phyloP scores from a whole-genome alignment of 768 basidiomycete genomes.

The Dentipellis sp. region DNA sequence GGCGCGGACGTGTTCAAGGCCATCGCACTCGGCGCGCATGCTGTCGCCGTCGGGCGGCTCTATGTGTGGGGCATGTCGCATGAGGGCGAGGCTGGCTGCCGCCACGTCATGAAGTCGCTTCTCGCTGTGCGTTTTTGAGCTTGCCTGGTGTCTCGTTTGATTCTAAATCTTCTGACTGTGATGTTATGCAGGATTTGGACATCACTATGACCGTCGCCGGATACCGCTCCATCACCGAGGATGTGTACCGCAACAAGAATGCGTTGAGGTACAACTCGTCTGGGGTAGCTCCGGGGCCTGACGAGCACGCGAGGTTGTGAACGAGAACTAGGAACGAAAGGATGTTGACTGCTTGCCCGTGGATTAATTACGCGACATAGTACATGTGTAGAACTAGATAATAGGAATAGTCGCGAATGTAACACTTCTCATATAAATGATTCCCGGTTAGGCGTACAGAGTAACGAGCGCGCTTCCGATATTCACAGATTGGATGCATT shows the following conservation, averaged over 20 bases:
- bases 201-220: constrained; percentile 36
- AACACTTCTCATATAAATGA: too few relatives aligned
- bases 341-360: too few relatives aligned
- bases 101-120: constrained; percentile 44
- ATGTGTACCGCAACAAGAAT: constrained; percentile 24
- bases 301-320: constrained; percentile 26
- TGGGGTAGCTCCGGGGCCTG: constrained; percentile 21
- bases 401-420: too few relatives aligned
- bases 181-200: constrained; percentile 29
- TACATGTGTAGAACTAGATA: too few relatives aligned
- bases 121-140: constrained; percentile 27
- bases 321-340: background rate
- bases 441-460: too few relatives aligned
- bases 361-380: too few relatives aligned
- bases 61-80: constrained; percentile 45
- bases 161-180: background rate
- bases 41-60: constrained; percentile 39
- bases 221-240: constrained; percentile 24
- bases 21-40: constrained; percentile 44
- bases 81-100: constrained; percentile 40
- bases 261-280: constrained; percentile 25
- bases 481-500: too few relatives aligned
- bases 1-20: constrained; percentile 50
- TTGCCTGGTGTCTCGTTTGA: background rate
- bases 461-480: too few relatives aligned